phyloP scores from a whole-genome alignment of 2,329 filamentous ascomycete genomes.

The Herpomyces periplanetae region DNA sequence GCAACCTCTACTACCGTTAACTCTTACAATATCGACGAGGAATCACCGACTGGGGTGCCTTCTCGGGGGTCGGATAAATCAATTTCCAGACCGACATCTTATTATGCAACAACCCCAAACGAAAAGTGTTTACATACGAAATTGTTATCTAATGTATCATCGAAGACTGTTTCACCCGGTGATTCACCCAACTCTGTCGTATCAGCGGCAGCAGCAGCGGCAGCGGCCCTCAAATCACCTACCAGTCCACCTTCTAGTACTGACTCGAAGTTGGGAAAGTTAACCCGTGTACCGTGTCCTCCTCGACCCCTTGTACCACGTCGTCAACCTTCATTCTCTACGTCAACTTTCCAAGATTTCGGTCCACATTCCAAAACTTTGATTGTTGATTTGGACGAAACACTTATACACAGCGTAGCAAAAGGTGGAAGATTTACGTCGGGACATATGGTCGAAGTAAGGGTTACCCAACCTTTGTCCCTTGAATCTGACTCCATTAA shows the following conservation, averaged over 20 bases:
- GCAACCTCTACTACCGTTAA: too few species aligned
- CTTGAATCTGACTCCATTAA: too few species aligned
- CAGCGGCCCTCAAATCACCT: constrained; percentile 60
- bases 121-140: too few species aligned
- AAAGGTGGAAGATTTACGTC: constrained; percentile 83
- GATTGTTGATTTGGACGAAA: constrained; percentile 83
- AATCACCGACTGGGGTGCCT: too few species aligned
- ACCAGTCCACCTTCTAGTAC: constrained; percentile 29
- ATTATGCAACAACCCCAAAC: too few species aligned
- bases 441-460: constrained; percentile 95
- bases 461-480: constrained; percentile 27
- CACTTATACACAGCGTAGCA: constrained; percentile 84
- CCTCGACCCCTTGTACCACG: constrained; percentile 61
- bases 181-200: constrained; percentile 5
- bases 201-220: constrained; percentile 11
- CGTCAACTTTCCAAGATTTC: constrained; percentile 12
- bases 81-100: too few species aligned
- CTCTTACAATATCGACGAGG: too few species aligned
- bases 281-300: constrained; percentile 56
- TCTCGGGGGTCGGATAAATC: too few species aligned
- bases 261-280: constrained; percentile 29
- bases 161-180: constrained; percentile 9
- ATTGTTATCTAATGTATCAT: too few species aligned
- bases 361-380: constrained; percentile 44
- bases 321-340: constrained; percentile 54